Base-by-base conservation (phyloP, 2,329 filamentous ascomycete species). In the Talaromyces pinophilus region DNA sequence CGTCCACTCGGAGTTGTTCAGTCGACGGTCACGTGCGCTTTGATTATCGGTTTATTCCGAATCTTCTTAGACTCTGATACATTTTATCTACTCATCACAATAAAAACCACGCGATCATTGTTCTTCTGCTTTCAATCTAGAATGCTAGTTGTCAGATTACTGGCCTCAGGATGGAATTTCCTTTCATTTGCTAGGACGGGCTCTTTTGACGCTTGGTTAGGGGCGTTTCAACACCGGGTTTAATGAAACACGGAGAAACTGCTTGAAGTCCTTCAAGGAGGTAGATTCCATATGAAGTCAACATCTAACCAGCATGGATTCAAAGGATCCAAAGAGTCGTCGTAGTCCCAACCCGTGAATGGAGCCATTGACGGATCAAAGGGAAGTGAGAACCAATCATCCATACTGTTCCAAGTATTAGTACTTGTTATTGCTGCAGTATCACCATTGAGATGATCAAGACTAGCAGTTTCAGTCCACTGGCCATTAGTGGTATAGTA, bases 241-340 rank as follows among this genome's bases (percentile, higher is more conserved):
- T 52, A 30, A 7, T n/a, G 48, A 52, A 30, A 55, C 30, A 35
- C 28, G n/a, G 50, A 35, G 19, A 50, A 38, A 13, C 17, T 30
- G 17, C 52, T 35, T 13, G 30, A 22, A 3, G n/a, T 15, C 30
- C 28, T 6, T 74, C 69, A 79, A 15, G 75, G 74, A 33, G 78
- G 77, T 59, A 80, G 65, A 69, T 80, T 80, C 77, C 78, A 80
- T 22, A 80, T 77, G 62, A 80, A 80, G 67, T 80, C 77, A 80
- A 69, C 15, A 73, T 74, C 4, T 75, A 75, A 11, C 76, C 75
- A 66, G 77, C 78, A 67, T 76, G 75, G 46, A 76, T 77, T 30
- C 76, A 75, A 62, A 77, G 77, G 59, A 77, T 77, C 8, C 72
- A 75, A 28, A 72, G 72, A 38, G 67, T 72, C 54, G 75, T 76